A percentile compares a stretch with the other conserved stretches of the same genome.
Evolutionary conservation across 2,329 filamentous ascomycete species (phyloP).

Genomic region (Zymoseptoria brevis): DNA sequence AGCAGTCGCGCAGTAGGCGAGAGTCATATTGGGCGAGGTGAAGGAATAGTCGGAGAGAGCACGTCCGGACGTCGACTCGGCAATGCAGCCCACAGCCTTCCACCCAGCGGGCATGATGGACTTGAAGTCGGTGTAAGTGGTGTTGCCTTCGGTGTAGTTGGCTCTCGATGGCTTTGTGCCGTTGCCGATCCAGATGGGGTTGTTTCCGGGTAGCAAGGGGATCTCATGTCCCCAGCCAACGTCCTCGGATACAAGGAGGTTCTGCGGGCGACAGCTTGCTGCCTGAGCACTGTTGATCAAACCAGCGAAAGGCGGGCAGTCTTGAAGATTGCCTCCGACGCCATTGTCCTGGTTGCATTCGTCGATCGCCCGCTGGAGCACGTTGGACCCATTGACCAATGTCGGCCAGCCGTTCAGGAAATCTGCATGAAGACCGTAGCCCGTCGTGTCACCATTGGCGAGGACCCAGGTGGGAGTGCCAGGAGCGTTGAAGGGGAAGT

Average conservation of each 20-base stretch:
- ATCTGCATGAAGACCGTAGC: conserved; percentile 47
- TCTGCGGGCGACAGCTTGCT: not conserved
- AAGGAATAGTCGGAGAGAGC: conserved; percentile 22
- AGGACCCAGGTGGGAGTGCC: conserved; percentile 34
- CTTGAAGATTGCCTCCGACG: not conserved
- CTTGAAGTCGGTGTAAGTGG: not conserved
- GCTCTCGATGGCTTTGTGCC: not conserved
- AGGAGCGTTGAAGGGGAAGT: conserved; percentile 34
- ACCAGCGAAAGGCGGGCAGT: not conserved
- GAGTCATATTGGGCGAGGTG: conserved; percentile 30
- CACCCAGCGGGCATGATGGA: not conserved
- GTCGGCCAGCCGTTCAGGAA: conserved; percentile 42
- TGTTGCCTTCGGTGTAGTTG: not conserved
- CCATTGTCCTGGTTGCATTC: not conserved
- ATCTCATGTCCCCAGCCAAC: not conserved
- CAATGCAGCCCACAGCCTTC: not conserved
- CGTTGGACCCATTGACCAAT: not conserved
- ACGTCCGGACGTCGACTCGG: conserved; percentile 14
- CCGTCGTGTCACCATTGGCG: conserved; percentile 41
- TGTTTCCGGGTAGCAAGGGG: not conserved
- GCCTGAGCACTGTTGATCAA: not conserved
- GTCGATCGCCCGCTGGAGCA: not conserved
- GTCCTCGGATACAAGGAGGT: not conserved
- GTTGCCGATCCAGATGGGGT: not conserved
- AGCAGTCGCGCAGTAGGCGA: conserved; percentile 33